These are phyloP conservation scores for Ceratobasidium sp. DNA, from an alignment of 1,284 basidiomycete genomes.

Conservation along the genomic window DNA sequence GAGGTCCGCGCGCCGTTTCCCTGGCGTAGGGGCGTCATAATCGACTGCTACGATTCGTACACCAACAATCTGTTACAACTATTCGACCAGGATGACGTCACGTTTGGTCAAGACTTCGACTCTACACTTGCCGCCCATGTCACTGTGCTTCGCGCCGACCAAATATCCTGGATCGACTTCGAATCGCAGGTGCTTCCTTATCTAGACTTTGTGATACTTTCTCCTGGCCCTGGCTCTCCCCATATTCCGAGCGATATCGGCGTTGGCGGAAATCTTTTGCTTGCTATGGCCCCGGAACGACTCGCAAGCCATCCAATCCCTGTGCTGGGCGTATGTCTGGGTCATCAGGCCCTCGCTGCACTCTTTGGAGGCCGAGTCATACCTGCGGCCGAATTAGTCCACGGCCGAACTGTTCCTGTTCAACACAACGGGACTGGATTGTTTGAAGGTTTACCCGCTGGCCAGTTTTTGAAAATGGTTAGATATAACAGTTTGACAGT, in stretches of 20 bases:
- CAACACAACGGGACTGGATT: constrained; percentile 66
- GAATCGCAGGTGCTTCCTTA: constrained; percentile 10
- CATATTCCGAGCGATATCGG: constrained; percentile 70
- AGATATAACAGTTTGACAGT: constrained; percentile 70
- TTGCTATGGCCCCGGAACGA: constrained; percentile 17
- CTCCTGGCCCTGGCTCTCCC: constrained; percentile 81
- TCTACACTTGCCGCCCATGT: constrained; percentile 1
- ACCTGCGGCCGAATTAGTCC: constrained; percentile 71
- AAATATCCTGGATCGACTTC: constrained; percentile 26
- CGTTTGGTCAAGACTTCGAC: neutral
- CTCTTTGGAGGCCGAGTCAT: constrained; percentile 74
- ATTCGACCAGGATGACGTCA: constrained; percentile 10
- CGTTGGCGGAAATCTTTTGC: constrained; percentile 66
- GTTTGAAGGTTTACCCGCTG: constrained; percentile 65
- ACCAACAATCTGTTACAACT: constrained; percentile 66
- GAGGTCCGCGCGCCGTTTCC: neutral
- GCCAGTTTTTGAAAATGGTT: constrained; percentile 71
- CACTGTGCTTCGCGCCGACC: constrained; percentile 27
- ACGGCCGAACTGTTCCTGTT: constrained; percentile 82
- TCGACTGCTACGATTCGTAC: constrained; percentile 89
- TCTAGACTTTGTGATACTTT: constrained; percentile 31
- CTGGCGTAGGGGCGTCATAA: constrained; percentile 53
- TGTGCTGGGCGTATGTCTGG: constrained; percentile 90
- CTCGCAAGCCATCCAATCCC: constrained; percentile 65
- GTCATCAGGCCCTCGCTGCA: constrained; percentile 88